These are phyloP conservation scores for Trichoderma sp. DNA, from an alignment of 2,329 filamentous ascomycete species.

Conservation along the genomic window DNA sequence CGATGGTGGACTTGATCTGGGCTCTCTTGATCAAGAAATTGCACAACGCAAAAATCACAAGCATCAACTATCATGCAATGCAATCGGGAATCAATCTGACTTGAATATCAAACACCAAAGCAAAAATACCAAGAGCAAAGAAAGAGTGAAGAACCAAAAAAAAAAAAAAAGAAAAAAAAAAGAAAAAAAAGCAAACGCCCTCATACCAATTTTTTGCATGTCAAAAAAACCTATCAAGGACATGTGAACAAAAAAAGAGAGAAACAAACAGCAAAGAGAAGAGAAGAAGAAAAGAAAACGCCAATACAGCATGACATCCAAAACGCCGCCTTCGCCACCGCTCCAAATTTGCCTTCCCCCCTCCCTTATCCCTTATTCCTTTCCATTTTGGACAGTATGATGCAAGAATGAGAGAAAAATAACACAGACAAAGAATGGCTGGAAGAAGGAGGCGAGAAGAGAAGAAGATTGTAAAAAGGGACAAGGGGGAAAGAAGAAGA, in stretches of 20 bases:
- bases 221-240: constrained; percentile 5
- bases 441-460: not conserved
- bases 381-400: not conserved
- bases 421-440: not conserved
- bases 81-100: not conserved
- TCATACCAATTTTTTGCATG: not conserved
- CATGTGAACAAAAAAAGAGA: not conserved
- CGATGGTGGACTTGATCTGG: not conserved
- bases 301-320: constrained; percentile 5
- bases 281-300: not conserved
- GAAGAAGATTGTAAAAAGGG: not conserved
- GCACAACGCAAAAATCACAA: not conserved
- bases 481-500: not conserved
- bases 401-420: constrained; percentile 5
- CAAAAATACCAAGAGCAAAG: not conserved
- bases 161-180: not conserved
- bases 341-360: not conserved
- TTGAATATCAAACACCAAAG: not conserved
- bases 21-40: not conserved
- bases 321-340: constrained; percentile 22
- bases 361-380: not conserved
- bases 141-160: not conserved
- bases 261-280: not conserved
- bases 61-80: not conserved
- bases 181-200: not conserved